phyloP scores from a whole-genome alignment of 1,284 basidiomycete species.

The Heterobasidion annosum region DNA sequence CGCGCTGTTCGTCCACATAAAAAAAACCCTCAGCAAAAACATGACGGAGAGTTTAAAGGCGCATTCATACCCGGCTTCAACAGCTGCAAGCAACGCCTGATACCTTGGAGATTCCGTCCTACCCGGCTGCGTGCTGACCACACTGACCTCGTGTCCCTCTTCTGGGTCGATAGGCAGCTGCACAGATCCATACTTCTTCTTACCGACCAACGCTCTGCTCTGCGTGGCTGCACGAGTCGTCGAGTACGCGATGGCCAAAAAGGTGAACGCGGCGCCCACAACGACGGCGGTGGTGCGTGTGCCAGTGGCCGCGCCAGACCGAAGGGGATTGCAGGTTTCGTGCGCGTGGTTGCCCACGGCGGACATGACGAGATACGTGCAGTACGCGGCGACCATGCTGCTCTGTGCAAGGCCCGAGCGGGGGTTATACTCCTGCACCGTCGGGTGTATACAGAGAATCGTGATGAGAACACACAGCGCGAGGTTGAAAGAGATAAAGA shows the following conservation, averaged over 20 bases:
- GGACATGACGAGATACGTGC: slow-evolving; percentile 92
- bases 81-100: slow-evolving; percentile 91
- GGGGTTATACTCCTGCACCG: slow-evolving; percentile 89
- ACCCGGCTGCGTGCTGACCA: slow-evolving; percentile 81
- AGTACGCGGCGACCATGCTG: slow-evolving; percentile 95
- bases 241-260: slow-evolving; percentile 96
- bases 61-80: slow-evolving; percentile 76
- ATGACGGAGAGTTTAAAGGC: background rate
- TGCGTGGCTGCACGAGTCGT: slow-evolving; percentile 95
- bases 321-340: slow-evolving; percentile 83
- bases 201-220: slow-evolving; percentile 82
- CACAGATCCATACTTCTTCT: slow-evolving; percentile 51
- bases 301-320: slow-evolving; percentile 40
- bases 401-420: slow-evolving; percentile 93
- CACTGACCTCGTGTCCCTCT: slow-evolving; percentile 55
- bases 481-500: slow-evolving; percentile 95
- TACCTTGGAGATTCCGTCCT: slow-evolving; percentile 86
- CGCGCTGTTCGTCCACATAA: slow-evolving; percentile 37
- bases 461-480: slow-evolving; percentile 77
- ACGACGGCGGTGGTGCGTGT: slow-evolving; percentile 86
- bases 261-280: slow-evolving; percentile 92
- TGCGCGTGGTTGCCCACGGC: slow-evolving; percentile 92
- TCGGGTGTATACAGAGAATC: slow-evolving; percentile 76
- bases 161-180: slow-evolving; percentile 49
- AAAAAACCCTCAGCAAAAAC: background rate